Base-by-base conservation (phyloP, 2,329 filamentous ascomycete genomes). In the Aschersonia sp. region DNA sequence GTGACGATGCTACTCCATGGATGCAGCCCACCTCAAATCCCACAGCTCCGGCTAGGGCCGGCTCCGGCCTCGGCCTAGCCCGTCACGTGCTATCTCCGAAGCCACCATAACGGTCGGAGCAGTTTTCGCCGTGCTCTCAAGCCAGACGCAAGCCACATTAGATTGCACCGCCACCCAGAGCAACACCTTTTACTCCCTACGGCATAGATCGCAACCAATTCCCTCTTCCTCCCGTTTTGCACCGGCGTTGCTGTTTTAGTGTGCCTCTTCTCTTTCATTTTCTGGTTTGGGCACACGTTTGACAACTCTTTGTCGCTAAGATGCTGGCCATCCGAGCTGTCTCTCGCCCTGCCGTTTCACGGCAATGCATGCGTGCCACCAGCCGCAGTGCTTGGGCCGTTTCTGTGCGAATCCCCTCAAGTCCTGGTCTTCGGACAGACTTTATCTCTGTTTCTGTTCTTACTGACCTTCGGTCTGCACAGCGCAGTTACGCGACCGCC, bases 251-350 rank as follows among this genome's bases (percentile, higher is more conserved):
- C 22, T 22, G 22, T 3, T 22, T 22, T 22, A 22, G 22, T 22
- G 22, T 22, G 22, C 22, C 22, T 22, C 22, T 22, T 22, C 22
- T 22, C 22, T 22, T 22, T 22, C 22, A 22, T 22, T 22, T 2
- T 22, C 22, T 22, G 22, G 22, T 22, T 22, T 22, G 22, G 22
- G 22, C 22, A 22, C 22, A 22, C 22, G 22, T 22, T 22, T 22
- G 22, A 22, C 35, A 37, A 41, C 6, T 41, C 40, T 41, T n/a
- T 41, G 14, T 31, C 53, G 48, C 55, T 22, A 84, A 65, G 62
- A 95, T 95, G 88, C 74, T 94, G 70, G 81, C 84, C 69, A 73
- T 84, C 66, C 83, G 87, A 71, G 79, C 81, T 60, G 78, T 89
- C 67, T 79, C 81, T 67, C 77, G 77, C 61, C 83, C 47, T 48